Evolutionary conservation across 176 grass and related monocot genomes (phyloP), one percentile per base, ranked within the genome.

Genomic region (Alloteropsis semialata): DNA sequence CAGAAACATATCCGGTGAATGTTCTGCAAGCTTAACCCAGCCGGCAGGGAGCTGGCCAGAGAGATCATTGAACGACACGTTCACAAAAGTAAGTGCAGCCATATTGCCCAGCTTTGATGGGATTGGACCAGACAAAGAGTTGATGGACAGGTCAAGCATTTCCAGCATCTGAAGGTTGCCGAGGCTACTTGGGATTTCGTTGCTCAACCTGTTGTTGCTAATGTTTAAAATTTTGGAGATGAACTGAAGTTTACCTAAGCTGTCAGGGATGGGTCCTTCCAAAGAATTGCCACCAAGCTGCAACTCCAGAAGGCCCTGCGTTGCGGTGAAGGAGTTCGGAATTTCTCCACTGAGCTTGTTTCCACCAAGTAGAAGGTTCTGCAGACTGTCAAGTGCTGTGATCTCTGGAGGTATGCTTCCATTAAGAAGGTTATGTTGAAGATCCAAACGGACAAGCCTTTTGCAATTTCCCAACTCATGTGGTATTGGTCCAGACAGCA

Each of bases 171-270:
- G 81, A 58, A 93, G 85, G 11, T 88, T 88, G 42, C 88, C 58
- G 0, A 93, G 81, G 56, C 77, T 90, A 30, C 72, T 59, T 24
- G 91, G 91, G 10, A 90, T 90, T 42, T 69, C 14, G 38, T 82
- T 28, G 4, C 59, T 88, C 38, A 93, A 37, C 49, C 59, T 51
- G 59, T 93, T 93, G 24, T 62, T 82, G 73, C 88, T 88, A 10
- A 93, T 38, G 57, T 90, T 90, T 36, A 93, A 68, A 78, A 34
- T 69, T 21, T 66, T 21, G 9, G 82, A 88, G 24, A 90, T 88
- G 63, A 69, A 88, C 6, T 80, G 83, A 48, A 93, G 91, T 67
- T 93, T 85, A 21, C 88, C 88, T 51, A 90, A 45, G 62, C 85
- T 93, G 11, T 0, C 2, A n/a, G 85, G 91, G 34, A 86, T 80